These are phyloP conservation scores for Neckera pumila DNA, from an alignment of 225 moss, liverwort and hornwort species.

Conservation along the genomic window DNA sequence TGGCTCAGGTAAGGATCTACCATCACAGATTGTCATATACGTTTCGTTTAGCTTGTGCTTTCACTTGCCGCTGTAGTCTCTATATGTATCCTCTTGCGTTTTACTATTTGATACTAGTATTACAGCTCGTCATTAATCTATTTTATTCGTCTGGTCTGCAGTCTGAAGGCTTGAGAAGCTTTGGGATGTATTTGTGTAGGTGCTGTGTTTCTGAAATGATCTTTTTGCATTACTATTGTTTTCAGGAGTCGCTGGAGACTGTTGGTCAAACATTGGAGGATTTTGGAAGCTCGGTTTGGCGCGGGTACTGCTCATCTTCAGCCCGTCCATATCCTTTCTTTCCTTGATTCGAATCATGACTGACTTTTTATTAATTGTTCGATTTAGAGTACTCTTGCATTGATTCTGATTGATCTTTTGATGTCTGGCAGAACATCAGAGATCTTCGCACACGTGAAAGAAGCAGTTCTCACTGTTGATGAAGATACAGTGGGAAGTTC, in stretches of 20 bases:
- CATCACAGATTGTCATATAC: neutral
- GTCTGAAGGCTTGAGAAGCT: neutral
- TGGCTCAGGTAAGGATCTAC: conserved; percentile 42
- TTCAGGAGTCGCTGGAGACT: conserved; percentile 90
- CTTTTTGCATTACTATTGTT: neutral
- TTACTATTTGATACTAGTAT: neutral
- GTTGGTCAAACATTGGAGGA: conserved; percentile 95
- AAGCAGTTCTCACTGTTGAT: conserved; percentile 75
- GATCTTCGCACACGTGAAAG: conserved; percentile 78
- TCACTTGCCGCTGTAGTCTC: neutral
- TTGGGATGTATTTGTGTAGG: neutral
- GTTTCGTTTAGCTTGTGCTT: neutral
- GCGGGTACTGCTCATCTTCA: conserved; percentile 33
- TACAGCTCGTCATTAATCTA: neutral
- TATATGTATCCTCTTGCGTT: neutral
- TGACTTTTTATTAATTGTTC: neutral
- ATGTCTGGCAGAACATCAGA: conserved; percentile 53
- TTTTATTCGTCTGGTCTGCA: neutral
- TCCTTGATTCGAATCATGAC: neutral
- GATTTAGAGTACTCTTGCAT: neutral
- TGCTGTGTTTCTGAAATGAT: neutral
- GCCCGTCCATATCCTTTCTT: neutral
- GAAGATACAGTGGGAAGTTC: conserved; percentile 49
- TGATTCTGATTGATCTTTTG: neutral
- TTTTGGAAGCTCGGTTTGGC: conserved; percentile 88